Evolutionary conservation across 345 rosid genomes (phyloP).

Genomic region (Eucalyptus cloeziana): DNA sequence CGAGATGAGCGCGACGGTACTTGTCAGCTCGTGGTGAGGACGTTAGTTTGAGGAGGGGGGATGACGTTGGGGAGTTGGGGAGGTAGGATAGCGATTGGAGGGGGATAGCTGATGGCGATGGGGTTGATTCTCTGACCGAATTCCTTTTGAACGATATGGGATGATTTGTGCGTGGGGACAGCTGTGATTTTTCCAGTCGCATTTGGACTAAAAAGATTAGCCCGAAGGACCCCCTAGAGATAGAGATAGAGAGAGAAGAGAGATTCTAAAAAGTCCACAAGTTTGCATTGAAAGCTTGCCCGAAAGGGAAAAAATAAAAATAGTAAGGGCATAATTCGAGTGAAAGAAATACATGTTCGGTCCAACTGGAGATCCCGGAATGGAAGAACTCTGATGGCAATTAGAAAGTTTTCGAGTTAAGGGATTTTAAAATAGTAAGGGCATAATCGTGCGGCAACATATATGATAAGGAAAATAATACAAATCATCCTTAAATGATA

Average conservation of each 20-base stretch:
- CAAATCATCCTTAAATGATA: accelerated
- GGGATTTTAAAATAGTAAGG: not conserved
- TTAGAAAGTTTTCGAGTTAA: not conserved
- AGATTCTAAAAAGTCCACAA: too few relatives aligned
- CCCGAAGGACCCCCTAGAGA: not conserved
- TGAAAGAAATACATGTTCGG: not conserved
- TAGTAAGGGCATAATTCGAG: not conserved
- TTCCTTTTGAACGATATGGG: too few relatives aligned
- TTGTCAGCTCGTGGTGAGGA: not conserved
- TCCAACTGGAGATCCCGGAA: not conserved
- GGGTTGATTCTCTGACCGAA: not conserved
- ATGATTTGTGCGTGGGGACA: not conserved
- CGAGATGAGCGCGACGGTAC: accelerated
- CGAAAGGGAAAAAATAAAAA: not conserved
- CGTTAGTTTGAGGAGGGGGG: not conserved
- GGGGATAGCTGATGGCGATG: not conserved
- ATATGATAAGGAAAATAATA: too few relatives aligned
- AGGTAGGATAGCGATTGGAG: not conserved
- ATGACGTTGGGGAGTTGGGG: not conserved
- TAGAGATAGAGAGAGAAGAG: not conserved
- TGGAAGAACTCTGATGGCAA: not conserved
- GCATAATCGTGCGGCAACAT: too few relatives aligned
- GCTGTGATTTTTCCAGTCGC: not conserved
- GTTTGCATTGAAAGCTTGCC: not conserved
- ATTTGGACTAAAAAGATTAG: not conserved